Evolutionary conservation across 176 grass and related monocot genomes (phyloP).

Genomic region (Cocos nucifera): DNA sequence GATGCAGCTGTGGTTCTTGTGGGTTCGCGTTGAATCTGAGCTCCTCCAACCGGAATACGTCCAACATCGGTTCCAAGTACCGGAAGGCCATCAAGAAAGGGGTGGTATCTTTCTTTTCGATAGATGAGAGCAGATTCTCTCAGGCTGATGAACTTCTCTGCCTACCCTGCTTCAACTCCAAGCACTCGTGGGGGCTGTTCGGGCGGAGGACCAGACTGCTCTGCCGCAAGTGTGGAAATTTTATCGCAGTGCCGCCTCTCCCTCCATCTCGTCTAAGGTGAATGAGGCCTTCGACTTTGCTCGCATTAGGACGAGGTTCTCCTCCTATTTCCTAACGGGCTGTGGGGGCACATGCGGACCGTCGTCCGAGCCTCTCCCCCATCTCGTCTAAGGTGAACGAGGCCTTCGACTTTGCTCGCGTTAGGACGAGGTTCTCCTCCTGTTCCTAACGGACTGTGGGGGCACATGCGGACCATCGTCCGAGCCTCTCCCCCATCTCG

Average conservation of each 20-base stretch:
- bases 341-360: too few relatives aligned
- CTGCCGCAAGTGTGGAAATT: conserved; percentile 46
- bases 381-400: too few relatives aligned
- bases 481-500: too few relatives aligned
- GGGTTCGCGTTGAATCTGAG: conserved; percentile 45
- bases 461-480: too few relatives aligned
- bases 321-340: too few relatives aligned
- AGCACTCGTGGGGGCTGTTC: conserved; percentile 28
- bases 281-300: too few relatives aligned
- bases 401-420: too few relatives aligned
- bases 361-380: too few relatives aligned
- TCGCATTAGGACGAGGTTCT: too few relatives aligned
- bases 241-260: conserved; percentile 28
- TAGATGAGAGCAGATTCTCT: conserved; percentile 50
- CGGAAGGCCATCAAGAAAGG: conserved; percentile 16
- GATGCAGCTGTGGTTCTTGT: conserved; percentile 40
- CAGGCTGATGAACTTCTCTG: conserved; percentile 47
- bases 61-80: conserved; percentile 25
- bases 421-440: too few relatives aligned
- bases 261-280: too few relatives aligned
- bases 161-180: conserved; percentile 27
- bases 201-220: conserved; percentile 30
- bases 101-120: conserved; percentile 38
- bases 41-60: conserved; percentile 36
- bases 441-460: too few relatives aligned